Conservation (phyloP, 306 rosid genomes). For the Malus asiatica region DNA sequence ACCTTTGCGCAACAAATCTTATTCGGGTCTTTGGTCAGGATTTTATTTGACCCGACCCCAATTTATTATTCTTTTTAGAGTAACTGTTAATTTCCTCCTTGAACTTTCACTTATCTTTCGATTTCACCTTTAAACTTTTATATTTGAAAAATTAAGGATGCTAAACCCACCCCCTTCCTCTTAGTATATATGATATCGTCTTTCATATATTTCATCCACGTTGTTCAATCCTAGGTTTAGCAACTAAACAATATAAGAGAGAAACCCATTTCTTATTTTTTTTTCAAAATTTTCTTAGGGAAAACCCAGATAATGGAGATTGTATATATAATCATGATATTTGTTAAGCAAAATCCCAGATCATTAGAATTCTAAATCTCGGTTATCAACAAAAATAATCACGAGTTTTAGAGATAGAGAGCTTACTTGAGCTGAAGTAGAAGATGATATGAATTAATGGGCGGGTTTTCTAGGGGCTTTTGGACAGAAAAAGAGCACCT, state of each 20-base stretch:
- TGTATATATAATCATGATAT: background rate
- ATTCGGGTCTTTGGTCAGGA: background rate
- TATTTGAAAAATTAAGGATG: too few relatives aligned
- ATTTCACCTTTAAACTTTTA: too few relatives aligned
- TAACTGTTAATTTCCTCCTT: too few relatives aligned
- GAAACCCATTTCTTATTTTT: background rate
- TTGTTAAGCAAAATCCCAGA: background rate
- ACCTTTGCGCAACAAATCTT: too few relatives aligned
- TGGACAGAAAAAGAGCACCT: too few relatives aligned
- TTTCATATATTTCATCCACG: too few relatives aligned
- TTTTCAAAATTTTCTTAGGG: background rate
- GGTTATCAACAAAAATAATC: background rate
- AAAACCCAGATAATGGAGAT: background rate
- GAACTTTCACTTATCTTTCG: too few relatives aligned
- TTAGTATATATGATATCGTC: too few relatives aligned
- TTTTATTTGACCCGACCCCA: background rate
- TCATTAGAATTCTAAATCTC: too few relatives aligned
- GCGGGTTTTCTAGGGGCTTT: background rate
- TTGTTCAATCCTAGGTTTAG: too few relatives aligned
- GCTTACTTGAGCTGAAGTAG: background rate
- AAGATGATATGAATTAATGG: background rate
- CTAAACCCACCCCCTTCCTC: too few relatives aligned
- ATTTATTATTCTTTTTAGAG: too few relatives aligned
- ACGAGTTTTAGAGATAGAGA: background rate
- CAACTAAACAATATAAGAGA: background rate